Evolutionary conservation across 371 early-diverging fungal species (phyloP).

Genomic region (Apophysomyces trapeziformis): DNA sequence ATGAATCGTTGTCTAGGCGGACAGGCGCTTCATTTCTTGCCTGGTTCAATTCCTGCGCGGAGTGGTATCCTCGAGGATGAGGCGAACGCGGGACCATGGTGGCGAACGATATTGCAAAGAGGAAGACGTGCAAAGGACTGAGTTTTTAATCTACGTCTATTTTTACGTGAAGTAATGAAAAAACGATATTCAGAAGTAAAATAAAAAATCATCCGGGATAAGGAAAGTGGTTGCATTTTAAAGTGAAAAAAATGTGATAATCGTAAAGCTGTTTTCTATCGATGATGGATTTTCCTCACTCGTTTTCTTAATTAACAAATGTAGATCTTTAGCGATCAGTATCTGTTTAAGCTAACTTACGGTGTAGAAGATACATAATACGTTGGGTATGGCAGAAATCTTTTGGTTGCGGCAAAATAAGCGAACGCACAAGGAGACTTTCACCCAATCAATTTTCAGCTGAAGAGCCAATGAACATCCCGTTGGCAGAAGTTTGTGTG

Average conservation of each 20-base stretch:
- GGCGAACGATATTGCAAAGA: conserved; percentile 1
- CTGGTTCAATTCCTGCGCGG: neutral
- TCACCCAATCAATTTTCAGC: too few relatives aligned
- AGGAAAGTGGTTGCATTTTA: conserved; percentile 8
- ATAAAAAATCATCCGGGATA: conserved; percentile 5
- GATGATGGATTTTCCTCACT: neutral
- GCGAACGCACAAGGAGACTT: too few relatives aligned
- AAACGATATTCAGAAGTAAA: neutral
- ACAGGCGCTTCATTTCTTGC: neutral
- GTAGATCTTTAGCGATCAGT: too few relatives aligned
- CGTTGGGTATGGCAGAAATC: too few relatives aligned
- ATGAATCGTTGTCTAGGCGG: neutral
- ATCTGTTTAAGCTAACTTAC: too few relatives aligned
- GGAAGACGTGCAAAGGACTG: neutral
- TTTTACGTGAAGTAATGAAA: neutral
- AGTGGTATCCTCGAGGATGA: conserved; percentile 7
- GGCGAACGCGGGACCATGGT: conserved; percentile 4
- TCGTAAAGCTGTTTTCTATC: neutral
- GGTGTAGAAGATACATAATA: too few relatives aligned
- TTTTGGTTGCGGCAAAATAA: too few relatives aligned
- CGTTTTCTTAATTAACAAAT: too few relatives aligned
- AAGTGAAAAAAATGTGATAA: conserved; percentile 8
- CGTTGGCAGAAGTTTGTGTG: too few relatives aligned
- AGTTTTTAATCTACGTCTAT: neutral
- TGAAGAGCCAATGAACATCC: too few relatives aligned